A percentile compares a stretch with the other conserved stretches of the same genome.
These are phyloP conservation scores for Verticillium zaregamsianum DNA, from an alignment of 2,329 filamentous ascomycete genomes.

Conservation along the genomic window DNA sequence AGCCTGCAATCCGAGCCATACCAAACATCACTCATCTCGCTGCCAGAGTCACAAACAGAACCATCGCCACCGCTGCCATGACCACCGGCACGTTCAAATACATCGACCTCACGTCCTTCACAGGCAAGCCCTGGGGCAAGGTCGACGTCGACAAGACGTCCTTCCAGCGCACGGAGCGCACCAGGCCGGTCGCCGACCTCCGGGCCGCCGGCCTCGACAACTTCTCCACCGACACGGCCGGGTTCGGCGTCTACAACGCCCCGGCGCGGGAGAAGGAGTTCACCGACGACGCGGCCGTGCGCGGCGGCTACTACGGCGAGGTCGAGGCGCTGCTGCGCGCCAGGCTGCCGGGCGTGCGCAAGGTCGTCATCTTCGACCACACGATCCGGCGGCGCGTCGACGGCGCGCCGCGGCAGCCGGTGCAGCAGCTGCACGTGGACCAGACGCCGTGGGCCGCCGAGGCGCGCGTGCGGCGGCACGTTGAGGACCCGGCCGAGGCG, in stretches of 20 bases:
- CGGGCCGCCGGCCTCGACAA: conserved; percentile 38
- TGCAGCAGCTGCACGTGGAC: conserved; percentile 68
- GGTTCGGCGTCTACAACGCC: conserved; percentile 51
- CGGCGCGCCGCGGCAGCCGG: conserved; percentile 56
- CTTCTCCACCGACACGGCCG: conserved; percentile 53
- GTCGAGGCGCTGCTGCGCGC: conserved; percentile 53
- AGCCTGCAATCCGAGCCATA: not conserved
- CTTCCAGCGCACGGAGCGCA: conserved; percentile 40
- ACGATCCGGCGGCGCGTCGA: conserved; percentile 57
- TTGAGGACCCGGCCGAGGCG: conserved; percentile 45
- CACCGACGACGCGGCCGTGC: conserved; percentile 49
- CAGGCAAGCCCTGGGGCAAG: conserved; percentile 57
- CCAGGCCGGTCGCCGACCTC: conserved; percentile 49
- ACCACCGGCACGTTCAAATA: conserved; percentile 57
- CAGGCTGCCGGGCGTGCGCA: conserved; percentile 51
- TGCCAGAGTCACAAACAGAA: not conserved
- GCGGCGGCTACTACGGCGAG: conserved; percentile 56
- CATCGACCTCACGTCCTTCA: conserved; percentile 45
- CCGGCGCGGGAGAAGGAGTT: conserved; percentile 52
- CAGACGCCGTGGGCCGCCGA: conserved; percentile 62
- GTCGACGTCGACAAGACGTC: conserved; percentile 57
- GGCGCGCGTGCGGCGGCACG: conserved; percentile 56
- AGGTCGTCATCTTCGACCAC: conserved; percentile 68
- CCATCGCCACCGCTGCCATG: conserved; percentile 34
- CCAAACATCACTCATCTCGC: not conserved